Base-by-base conservation (phyloP, 208 protist genomes). In the Leishmania lainsoni region DNA sequence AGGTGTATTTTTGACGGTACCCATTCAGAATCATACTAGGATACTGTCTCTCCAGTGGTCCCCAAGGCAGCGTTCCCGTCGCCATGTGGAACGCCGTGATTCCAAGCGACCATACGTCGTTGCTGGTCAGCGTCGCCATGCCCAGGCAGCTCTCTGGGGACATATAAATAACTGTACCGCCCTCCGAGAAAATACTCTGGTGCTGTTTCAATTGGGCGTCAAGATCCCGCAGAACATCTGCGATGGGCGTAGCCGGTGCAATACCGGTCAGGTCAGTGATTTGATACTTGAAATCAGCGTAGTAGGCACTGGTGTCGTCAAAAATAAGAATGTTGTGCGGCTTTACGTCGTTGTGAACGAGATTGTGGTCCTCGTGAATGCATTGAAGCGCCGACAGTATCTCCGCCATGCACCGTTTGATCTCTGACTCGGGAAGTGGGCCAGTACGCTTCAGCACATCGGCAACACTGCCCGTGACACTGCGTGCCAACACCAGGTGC, bases 321-420 rank as follows among this genome's bases (percentile, higher is more conserved):
- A 91, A 91, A 52, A 95, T 56, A 3, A 97, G 78, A 83, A 96
- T 93, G 77, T 97, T 97, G 48, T 90, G 92, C 17, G 94, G 91
- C 78, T 97, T 97, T 22, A 97, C 58, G 72, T 97, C 94, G 71
- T 95, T 95, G 87, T 97, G 94, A 3, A 93, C 91, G 17, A 83
- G 32, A 20, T 81, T 75, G 56, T 86, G 54, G 39, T 79, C 77
- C 16, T 90, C 86, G 75, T 97, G 94, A 48, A 97, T 52, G 73
- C 90, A 93, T 51, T 87, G 78, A 39, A 97, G 70, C 8, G 77
- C 84, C 12, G 58, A 12, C 2, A 94, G 65, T 32, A 94, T 63
- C 81, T 93, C 91, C 5, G 75, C 74, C 71, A 86, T 80, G 78
- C 82, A 86, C 1, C 51, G 82, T 42, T 65, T 54, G 17, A 86